A percentile compares a stretch with the other conserved stretches of the same genome.
Evolutionary conservation across 306 rosid genomes (phyloP).

Genomic region (barrel medic (Medicago truncatula)): MtrunA17r5.0-ANR NC_053046.1:3162001-3162500

Average conservation of each 20-base stretch:
- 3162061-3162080: conserved; percentile 36
- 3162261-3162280: conserved; percentile 29
- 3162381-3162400: conserved; percentile 71
- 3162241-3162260: conserved; percentile 35
- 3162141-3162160: conserved; percentile 98
- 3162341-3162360: conserved; percentile 91
- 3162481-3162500: conserved; percentile 12
- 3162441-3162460: conserved; percentile 8
- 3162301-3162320: conserved; percentile 85
- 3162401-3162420: conserved; percentile 83
- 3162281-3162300: conserved; percentile 35
- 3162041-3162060: conserved; percentile 42
- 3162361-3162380: conserved; percentile 87
- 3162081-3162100: conserved; percentile 25
- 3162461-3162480: conserved; percentile 6
- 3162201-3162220: conserved; percentile 86
- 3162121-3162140: conserved; percentile 98
- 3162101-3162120: conserved; percentile 81
- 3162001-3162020: conserved; percentile 94
- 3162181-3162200: conserved; percentile 87
- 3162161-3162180: conserved; percentile 97
- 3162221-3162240: conserved; percentile 34
- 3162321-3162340: conserved; percentile 89
- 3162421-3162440: conserved; percentile 69
- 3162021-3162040: conserved; percentile 65